These are phyloP conservation scores for Cryptococcus sp. DNA, from an alignment of 1,284 basidiomycete species.

Conservation along the genomic window DNA sequence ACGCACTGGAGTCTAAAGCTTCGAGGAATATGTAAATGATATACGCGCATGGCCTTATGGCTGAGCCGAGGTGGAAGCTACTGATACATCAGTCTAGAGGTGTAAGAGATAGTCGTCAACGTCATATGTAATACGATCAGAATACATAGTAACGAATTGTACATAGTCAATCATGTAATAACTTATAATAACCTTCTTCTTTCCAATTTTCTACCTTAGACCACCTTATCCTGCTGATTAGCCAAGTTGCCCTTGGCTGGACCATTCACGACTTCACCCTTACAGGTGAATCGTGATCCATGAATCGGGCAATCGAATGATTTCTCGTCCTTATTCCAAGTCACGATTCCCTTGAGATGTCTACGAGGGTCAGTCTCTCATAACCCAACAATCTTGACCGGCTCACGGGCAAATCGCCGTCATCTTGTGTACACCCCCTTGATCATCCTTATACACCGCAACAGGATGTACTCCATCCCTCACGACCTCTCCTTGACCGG, in stretches of 20 bases:
- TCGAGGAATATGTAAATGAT: too few relatives aligned
- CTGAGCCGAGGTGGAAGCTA: too few relatives aligned
- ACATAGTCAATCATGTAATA: too few relatives aligned
- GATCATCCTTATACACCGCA: constrained; percentile 20
- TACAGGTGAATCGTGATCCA: constrained; percentile 20
- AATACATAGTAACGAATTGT: too few relatives aligned
- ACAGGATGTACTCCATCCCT: constrained; percentile 16
- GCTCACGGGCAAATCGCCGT: constrained; percentile 19
- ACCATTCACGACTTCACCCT: constrained; percentile 18
- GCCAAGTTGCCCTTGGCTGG: constrained; percentile 11
- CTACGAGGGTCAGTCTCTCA: not conserved
- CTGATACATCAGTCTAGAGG: too few relatives aligned
- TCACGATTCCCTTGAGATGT: constrained; percentile 20
- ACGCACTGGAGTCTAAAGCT: too few relatives aligned
- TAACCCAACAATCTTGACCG: not conserved
- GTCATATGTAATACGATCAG: too few relatives aligned
- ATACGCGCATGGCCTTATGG: too few relatives aligned
- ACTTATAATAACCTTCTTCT: too few relatives aligned
- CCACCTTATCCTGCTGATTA: too few relatives aligned
- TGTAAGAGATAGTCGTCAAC: too few relatives aligned
- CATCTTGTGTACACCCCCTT: constrained; percentile 18
- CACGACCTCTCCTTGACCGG: constrained; percentile 17
- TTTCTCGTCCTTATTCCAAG: constrained; percentile 19
- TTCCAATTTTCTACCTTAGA: too few relatives aligned
- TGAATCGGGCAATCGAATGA: constrained; percentile 22